Percentiles rank a stretch among this genome's conserved stretches.
Conservation (phyloP, 2,329 filamentous ascomycete species). For the Chaetomium globosum region DNA sequence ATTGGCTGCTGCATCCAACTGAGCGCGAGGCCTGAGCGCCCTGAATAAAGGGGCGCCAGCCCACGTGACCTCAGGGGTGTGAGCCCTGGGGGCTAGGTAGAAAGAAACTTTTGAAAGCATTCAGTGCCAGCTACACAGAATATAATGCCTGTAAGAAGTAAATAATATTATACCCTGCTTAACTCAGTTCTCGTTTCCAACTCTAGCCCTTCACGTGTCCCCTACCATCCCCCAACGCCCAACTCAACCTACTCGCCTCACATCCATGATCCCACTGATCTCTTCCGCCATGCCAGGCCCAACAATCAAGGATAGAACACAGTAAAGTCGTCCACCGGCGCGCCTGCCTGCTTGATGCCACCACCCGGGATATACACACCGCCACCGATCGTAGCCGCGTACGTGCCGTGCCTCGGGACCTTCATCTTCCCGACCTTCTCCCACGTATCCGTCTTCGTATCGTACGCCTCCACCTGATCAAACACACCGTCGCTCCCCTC, state of each 20-base stretch:
- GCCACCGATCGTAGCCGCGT: neutral
- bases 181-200: neutral
- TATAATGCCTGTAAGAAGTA: neutral
- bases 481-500: slow-evolving; percentile 11
- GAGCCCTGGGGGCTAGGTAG: too few species aligned
- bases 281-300: neutral
- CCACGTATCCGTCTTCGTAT: neutral
- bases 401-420: slow-evolving; percentile 1
- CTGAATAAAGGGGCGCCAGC: too few species aligned
- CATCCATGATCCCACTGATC: neutral
- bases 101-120: neutral
- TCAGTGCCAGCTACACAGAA: neutral
- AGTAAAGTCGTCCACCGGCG: slow-evolving; percentile 4
- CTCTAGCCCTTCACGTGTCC: neutral
- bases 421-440: slow-evolving; percentile 2
- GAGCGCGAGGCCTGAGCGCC: too few species aligned
- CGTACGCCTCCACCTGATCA: slow-evolving; percentile 10
- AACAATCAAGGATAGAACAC: slow-evolving; percentile 1
- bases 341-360: neutral
- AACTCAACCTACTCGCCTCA: too few species aligned
- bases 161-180: neutral
- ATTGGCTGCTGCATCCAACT: too few species aligned
- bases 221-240: too few species aligned
- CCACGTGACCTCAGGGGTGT: too few species aligned
- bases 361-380: slow-evolving; percentile 4